Evolutionary conservation across 768 basidiomycete genomes (phyloP).

Genomic region (Trichaptum fuscoviolaceum): DNA sequence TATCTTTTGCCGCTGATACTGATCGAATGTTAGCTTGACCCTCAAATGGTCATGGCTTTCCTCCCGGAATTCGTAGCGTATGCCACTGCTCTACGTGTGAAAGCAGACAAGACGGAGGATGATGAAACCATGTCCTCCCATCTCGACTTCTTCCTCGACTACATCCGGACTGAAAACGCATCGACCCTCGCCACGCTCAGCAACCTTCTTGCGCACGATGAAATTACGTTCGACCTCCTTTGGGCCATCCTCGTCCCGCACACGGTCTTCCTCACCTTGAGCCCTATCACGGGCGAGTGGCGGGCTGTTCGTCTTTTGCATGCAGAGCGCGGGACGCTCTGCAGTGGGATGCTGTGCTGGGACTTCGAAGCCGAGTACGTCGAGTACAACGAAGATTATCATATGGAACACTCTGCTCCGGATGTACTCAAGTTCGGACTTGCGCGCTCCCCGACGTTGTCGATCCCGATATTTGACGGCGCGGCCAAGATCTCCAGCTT

Average conservation of each 20-base stretch:
- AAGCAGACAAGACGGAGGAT: slow-evolving; percentile 29
- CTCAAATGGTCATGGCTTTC: slow-evolving; percentile 52
- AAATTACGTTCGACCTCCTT: slow-evolving; percentile 54
- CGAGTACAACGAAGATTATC: background rate
- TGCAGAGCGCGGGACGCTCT: background rate
- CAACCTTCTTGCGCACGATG: slow-evolving; percentile 44
- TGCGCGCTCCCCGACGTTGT: background rate
- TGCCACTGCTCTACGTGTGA: slow-evolving; percentile 31
- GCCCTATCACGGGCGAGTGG: slow-evolving; percentile 49
- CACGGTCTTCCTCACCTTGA: slow-evolving; percentile 43
- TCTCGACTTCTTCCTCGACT: slow-evolving; percentile 44
- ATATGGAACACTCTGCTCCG: background rate
- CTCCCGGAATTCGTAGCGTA: slow-evolving; percentile 41
- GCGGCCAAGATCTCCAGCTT: slow-evolving; percentile 18
- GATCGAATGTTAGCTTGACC: slow-evolving; percentile 38
- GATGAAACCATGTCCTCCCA: slow-evolving; percentile 40
- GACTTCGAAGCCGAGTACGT: slow-evolving; percentile 1
- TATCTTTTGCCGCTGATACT: too few relatives aligned
- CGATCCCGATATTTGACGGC: background rate
- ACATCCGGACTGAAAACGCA: slow-evolving; percentile 45
- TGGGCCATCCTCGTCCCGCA: slow-evolving; percentile 54
- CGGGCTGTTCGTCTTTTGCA: slow-evolving; percentile 24
- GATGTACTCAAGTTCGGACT: background rate
- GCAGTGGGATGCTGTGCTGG: slow-evolving; percentile 15
- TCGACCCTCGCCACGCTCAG: slow-evolving; percentile 40